Conservation (phyloP, 2,329 filamentous ascomycete genomes). For the Furcasterigmium furcatum region DNA sequence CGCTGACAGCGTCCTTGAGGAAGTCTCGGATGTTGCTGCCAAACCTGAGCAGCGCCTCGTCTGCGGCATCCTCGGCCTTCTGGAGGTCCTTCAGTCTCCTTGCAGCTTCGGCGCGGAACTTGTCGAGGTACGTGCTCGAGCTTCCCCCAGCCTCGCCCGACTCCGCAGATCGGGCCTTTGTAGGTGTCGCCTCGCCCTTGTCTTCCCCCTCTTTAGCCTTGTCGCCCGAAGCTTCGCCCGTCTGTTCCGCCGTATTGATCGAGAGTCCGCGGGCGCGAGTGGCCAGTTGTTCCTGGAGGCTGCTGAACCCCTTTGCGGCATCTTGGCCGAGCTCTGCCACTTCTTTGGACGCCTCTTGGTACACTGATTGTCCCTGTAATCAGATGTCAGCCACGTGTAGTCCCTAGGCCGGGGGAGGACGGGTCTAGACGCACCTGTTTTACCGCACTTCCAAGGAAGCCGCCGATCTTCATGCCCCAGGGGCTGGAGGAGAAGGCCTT, state of each 20-base stretch:
- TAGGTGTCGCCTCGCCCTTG: constrained; percentile 44
- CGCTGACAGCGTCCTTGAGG: constrained; percentile 83
- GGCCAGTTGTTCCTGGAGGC: constrained; percentile 63
- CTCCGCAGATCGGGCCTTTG: constrained; percentile 29
- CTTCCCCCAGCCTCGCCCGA: constrained; percentile 39
- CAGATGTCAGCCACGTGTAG: not conserved
- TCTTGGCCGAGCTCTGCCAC: constrained; percentile 75
- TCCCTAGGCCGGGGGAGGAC: constrained; percentile 7
- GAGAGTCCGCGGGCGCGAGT: constrained; percentile 73
- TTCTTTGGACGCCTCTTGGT: constrained; percentile 85
- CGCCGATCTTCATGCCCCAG: constrained; percentile 86
- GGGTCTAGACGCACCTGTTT: constrained; percentile 67
- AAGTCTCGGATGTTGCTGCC: constrained; percentile 88
- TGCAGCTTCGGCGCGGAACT: constrained; percentile 72
- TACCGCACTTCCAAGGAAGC: constrained; percentile 85
- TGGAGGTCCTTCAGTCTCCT: constrained; percentile 87
- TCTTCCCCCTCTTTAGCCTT: constrained; percentile 16
- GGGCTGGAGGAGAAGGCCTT: constrained; percentile 87
- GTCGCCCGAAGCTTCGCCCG: constrained; percentile 13
- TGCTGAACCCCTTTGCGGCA: constrained; percentile 76
- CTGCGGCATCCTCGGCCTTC: constrained; percentile 89
- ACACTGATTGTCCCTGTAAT: constrained; percentile 69
- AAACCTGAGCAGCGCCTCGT: constrained; percentile 90
- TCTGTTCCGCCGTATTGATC: constrained; percentile 42
- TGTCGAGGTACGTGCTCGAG: constrained; percentile 66